Evolutionary conservation across 306 rosid genomes (phyloP).

Genomic region (Senna siamea): DNA sequence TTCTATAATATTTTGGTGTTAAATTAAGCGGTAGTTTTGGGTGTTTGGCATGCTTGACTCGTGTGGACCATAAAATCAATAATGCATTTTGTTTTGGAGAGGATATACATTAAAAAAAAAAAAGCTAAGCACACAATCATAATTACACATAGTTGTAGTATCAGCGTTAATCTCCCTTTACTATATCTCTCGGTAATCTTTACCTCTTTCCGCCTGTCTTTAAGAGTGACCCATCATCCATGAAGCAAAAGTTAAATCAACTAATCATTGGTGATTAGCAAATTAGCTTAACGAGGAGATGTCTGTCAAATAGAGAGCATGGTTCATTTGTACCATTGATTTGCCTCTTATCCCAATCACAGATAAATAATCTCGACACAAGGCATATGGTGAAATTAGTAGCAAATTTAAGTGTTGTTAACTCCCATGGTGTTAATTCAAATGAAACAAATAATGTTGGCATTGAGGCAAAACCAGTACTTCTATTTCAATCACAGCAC

Average conservation of each 20-base stretch:
- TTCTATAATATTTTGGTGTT: neutral
- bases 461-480: constrained; percentile 10
- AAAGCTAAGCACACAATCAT: constrained; percentile 60
- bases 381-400: constrained; percentile 20
- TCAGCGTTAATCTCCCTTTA: constrained; percentile 39
- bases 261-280: constrained; percentile 53
- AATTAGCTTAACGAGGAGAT: constrained; percentile 35
- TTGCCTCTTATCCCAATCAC: constrained; percentile 40
- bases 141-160: constrained; percentile 44
- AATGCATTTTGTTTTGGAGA: too few relatives aligned
- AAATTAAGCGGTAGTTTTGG: too few relatives aligned
- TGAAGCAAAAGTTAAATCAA: constrained; percentile 37
- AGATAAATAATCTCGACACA: constrained; percentile 24
- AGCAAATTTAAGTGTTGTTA: constrained; percentile 3
- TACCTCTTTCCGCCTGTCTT: constrained; percentile 32
- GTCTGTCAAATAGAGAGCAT: constrained; percentile 47
- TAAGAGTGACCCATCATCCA: constrained; percentile 22
- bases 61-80: constrained; percentile 28
- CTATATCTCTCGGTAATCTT: neutral
- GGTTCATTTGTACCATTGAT: constrained; percentile 33
- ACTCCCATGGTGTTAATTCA: constrained; percentile 14
- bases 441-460: neutral
- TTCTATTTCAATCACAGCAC: neutral
- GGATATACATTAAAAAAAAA: too few relatives aligned
- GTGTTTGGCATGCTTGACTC: too few relatives aligned